phyloP scores from a whole-genome alignment of 2,329 filamentous ascomycete species.

The Macroventuria anomochaeta region DNA sequence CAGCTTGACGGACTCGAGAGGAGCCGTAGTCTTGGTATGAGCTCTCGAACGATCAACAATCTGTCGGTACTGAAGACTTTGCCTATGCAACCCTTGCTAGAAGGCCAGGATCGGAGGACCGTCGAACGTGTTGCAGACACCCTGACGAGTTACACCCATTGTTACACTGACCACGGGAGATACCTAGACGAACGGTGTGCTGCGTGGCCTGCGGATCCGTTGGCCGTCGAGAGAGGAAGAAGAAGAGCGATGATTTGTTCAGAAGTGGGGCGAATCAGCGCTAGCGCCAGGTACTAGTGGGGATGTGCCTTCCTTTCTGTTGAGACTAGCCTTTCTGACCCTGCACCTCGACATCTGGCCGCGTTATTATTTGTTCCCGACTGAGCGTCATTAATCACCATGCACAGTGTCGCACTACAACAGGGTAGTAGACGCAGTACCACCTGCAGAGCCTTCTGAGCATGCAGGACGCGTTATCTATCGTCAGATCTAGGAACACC shows the following conservation, averaged over 20 bases:
- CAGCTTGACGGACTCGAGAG: constrained; percentile 6
- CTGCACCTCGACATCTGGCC: constrained; percentile 2
- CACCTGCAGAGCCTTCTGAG: constrained; percentile 1
- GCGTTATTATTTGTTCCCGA: neutral
- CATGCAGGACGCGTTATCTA: constrained; percentile 4
- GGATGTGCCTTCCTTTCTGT: neutral
- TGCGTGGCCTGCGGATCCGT: constrained; percentile 5
- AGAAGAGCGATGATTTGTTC: neutral
- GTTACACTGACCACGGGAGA: neutral
- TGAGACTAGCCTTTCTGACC: constrained; percentile 2
- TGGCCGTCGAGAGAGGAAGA: neutral
- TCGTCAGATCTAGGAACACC: constrained; percentile 8
- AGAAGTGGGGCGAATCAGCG: neutral
- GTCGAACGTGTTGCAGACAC: neutral
- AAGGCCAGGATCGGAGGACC: neutral
- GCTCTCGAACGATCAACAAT: constrained; percentile 6
- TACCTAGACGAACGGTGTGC: neutral
- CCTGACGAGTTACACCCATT: constrained; percentile 1
- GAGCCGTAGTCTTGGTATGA: constrained; percentile 8
- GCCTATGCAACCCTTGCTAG: constrained; percentile 6
- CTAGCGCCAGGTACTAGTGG: constrained; percentile 10
- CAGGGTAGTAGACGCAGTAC: constrained; percentile 4
- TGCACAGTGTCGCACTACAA: constrained; percentile 4
- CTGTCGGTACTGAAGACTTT: neutral
- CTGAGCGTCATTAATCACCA: neutral